phyloP scores from a whole-genome alignment of 495 filamentous ascomycete genomes.

The Wilcoxina mikolae region DNA sequence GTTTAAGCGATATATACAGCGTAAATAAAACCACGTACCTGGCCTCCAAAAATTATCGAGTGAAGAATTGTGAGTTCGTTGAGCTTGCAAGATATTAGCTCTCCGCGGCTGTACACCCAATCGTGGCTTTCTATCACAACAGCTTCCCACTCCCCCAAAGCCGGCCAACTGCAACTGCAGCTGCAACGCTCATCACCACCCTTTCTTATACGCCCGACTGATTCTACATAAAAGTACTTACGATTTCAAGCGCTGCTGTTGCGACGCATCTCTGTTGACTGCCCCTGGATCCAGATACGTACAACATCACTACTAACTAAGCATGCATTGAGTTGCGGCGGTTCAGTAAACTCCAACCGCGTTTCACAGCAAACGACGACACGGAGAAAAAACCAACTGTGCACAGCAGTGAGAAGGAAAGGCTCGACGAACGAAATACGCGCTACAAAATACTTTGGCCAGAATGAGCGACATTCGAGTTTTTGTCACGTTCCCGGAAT shows the following conservation, averaged over 20 bases:
- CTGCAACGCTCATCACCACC: neutral
- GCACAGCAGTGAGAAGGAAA: neutral
- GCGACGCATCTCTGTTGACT: neutral
- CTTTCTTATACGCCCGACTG: neutral
- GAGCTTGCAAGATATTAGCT: no score
- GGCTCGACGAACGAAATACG: neutral
- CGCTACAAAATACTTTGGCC: neutral
- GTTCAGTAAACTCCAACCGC: neutral
- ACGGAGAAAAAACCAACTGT: neutral
- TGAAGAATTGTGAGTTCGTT: no score
- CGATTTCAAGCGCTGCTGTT: neutral
- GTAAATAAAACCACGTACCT: no score
- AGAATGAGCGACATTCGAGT: constrained; percentile 58
- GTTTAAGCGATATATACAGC: no score
- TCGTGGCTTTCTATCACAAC: no score
- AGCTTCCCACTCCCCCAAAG: no score
- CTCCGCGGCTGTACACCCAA: no score
- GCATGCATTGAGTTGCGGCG: neutral
- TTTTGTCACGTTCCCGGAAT: constrained; percentile 71
- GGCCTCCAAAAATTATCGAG: no score
- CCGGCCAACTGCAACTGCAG: no score
- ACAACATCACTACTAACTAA: neutral
- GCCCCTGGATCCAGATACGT: neutral
- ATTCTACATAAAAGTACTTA: neutral
- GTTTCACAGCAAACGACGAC: neutral